Evolutionary conservation across 2,329 filamentous ascomycete genomes (phyloP), one percentile per base, ranked within the genome.

Genomic region (Coniella lustricola): DNA sequence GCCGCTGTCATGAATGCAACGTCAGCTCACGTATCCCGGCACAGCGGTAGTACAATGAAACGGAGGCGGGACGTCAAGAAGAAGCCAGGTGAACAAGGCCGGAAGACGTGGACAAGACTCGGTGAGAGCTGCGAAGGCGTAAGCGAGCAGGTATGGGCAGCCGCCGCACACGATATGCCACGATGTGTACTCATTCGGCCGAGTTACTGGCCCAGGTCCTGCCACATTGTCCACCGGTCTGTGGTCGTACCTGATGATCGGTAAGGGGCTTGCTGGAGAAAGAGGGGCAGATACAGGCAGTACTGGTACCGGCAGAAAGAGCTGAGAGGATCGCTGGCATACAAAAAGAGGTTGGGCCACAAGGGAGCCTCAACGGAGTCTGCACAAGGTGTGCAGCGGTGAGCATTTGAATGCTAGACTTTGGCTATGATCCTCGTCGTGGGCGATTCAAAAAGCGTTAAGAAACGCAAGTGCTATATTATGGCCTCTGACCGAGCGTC

Each of bases 241-340:
- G 44, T 16, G 33, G 43, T 40, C 29, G 32, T 17, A 20, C 22
- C 21, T 35, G 48, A 44, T 33, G 39, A 45, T 41, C 44, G 43
- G 40, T 41, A 45, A 25, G n/a, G 20, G 38, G 29, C 12, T 34
- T 39, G 32, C 22, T 46, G 48, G 48, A 42, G 44, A 50, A 53
- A 53, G 51, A 53, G 51, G 51, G 51, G 51, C 48, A 53, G 36
- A 44, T 53, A 53, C 51, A 44, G 25, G 25, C 25, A 29, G 25
- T 29, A 29, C 10, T 5, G 25, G 44, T 45, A 44, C 36, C 50
- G 42, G 31, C 41, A 41, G 35, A 41, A 36, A 32, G 12, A 22
- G 32, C 22, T 3, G 18, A 38, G 5, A 35, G 25, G 18, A 22
- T 29, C 31, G 36, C 48, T 39, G 21, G 22, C 44, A 50, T 36